These are phyloP conservation scores for Ilyonectria destructans DNA, from an alignment of 2,329 filamentous ascomycete species.

Conservation along the genomic window DNA sequence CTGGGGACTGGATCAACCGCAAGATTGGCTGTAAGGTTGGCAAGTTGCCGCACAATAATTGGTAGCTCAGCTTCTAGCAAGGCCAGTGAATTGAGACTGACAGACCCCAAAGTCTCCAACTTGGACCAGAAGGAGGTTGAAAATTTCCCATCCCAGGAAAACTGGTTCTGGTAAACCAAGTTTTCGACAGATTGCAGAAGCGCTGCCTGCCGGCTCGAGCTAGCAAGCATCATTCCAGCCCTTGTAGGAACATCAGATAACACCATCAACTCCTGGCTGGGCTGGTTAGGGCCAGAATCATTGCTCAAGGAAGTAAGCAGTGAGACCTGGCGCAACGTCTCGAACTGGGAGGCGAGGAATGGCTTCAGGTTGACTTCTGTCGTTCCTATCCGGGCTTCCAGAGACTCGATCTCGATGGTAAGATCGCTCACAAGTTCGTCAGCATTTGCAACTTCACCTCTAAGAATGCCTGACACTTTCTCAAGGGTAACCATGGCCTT, in stretches of 20 bases:
- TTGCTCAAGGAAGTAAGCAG: slow-evolving; percentile 56
- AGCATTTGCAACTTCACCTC: slow-evolving; percentile 58
- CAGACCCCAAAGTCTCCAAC: slow-evolving; percentile 66
- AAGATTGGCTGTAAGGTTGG: slow-evolving; percentile 65
- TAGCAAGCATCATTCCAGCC: slow-evolving; percentile 53
- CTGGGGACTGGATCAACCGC: slow-evolving; percentile 65
- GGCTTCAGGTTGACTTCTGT: slow-evolving; percentile 62
- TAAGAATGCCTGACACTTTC: slow-evolving; percentile 70
- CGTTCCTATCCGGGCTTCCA: slow-evolving; percentile 64
- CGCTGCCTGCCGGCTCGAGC: slow-evolving; percentile 55
- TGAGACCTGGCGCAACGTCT: slow-evolving; percentile 69
- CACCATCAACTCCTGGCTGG: slow-evolving; percentile 61
- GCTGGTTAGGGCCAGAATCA: slow-evolving; percentile 4
- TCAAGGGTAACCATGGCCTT: slow-evolving; percentile 70
- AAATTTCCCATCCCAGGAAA: slow-evolving; percentile 60
- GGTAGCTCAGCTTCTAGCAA: slow-evolving; percentile 78
- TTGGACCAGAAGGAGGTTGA: slow-evolving; percentile 68
- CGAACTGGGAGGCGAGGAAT: slow-evolving; percentile 71
- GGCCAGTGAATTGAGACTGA: slow-evolving; percentile 73
- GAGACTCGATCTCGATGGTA: slow-evolving; percentile 65
- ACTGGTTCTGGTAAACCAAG: slow-evolving; percentile 59
- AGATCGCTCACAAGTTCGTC: slow-evolving; percentile 67
- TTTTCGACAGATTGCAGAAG: slow-evolving; percentile 66
- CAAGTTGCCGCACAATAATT: slow-evolving; percentile 70
- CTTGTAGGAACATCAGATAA: slow-evolving; percentile 62